Conservation (phyloP, 441 rosid genomes). For the Theobroma grandiflorum region DNA sequence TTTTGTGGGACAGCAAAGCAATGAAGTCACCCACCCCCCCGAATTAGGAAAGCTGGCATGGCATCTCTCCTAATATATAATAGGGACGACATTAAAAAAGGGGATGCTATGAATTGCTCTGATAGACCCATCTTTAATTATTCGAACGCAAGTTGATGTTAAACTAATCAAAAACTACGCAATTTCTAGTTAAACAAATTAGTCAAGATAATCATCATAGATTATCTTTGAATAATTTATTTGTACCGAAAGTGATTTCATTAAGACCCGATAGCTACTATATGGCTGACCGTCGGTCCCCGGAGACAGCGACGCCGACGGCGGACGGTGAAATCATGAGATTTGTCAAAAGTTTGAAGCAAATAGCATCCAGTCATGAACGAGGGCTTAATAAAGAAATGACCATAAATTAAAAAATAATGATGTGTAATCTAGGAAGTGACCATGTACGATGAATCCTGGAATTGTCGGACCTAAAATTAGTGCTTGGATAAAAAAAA, state of each 20-base stretch:
- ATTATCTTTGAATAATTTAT: not conserved
- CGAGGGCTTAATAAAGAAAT: slow-evolving; percentile 26
- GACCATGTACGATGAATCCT: slow-evolving; percentile 43
- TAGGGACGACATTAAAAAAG: not conserved
- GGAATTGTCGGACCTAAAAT: slow-evolving; percentile 1
- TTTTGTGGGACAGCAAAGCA: not conserved
- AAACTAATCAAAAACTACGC: not conserved
- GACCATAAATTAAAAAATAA: not conserved
- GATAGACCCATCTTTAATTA: not conserved
- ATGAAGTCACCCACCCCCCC: not conserved
- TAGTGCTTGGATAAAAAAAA: not conserved
- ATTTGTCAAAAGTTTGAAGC: no score
- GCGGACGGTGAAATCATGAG: not conserved
- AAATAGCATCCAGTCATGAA: slow-evolving; percentile 15
- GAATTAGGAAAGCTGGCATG: not conserved
- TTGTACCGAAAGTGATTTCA: not conserved
- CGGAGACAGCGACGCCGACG: not conserved
- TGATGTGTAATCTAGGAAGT: not conserved
- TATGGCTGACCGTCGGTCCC: not conserved
- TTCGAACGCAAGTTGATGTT: slow-evolving; percentile 2
- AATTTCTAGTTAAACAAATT: not conserved
- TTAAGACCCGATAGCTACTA: not conserved
- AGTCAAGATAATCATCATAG: not conserved
- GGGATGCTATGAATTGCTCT: not conserved
- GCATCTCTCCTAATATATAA: not conserved